phyloP scores from a whole-genome alignment of 23 red algal species.

The Porphyridium purpureum region DNA sequence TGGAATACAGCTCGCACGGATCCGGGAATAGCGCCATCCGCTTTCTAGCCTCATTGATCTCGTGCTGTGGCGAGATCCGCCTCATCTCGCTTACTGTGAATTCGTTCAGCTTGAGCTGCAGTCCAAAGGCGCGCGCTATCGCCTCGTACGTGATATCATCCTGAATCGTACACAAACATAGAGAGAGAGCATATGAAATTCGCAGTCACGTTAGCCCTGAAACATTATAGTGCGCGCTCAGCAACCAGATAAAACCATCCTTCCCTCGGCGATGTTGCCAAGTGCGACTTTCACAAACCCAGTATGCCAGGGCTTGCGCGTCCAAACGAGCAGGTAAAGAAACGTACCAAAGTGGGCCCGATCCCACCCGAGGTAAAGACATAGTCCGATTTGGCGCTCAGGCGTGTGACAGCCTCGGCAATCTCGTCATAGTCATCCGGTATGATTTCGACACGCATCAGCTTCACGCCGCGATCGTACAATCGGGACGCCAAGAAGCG shows the following conservation, averaged over 20 bases:
- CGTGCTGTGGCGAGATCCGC: conserved; percentile 16
- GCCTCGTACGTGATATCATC: conserved; percentile 57
- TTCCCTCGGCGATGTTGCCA: too few relatives aligned
- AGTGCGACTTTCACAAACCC: too few relatives aligned
- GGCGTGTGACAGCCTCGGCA: conserved; percentile 13
- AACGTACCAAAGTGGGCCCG: too few relatives aligned
- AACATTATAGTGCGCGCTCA: too few relatives aligned
- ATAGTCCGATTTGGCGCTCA: conserved; percentile 13
- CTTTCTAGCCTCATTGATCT: conserved; percentile 12
- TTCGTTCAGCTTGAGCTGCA: conserved; percentile 15
- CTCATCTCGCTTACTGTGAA: conserved; percentile 14
- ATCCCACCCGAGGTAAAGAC: conserved; percentile 73
- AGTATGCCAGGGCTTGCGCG: too few relatives aligned
- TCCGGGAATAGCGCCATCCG: conserved; percentile 31
- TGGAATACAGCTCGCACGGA: conserved; percentile 17
- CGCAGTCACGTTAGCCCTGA: too few relatives aligned
- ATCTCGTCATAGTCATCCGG: conserved; percentile 35
- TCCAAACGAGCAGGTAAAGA: too few relatives aligned
- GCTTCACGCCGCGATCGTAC: conserved; percentile 12
- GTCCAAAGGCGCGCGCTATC: conserved; percentile 33
- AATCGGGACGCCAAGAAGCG: conserved; percentile 15
- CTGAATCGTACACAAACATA: too few relatives aligned
- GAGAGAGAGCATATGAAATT: too few relatives aligned
- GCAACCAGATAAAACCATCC: too few relatives aligned
- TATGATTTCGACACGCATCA: conserved; percentile 33